Conservation (phyloP, 495 filamentous ascomycete genomes). For the Tuber melanosporum region DNA sequence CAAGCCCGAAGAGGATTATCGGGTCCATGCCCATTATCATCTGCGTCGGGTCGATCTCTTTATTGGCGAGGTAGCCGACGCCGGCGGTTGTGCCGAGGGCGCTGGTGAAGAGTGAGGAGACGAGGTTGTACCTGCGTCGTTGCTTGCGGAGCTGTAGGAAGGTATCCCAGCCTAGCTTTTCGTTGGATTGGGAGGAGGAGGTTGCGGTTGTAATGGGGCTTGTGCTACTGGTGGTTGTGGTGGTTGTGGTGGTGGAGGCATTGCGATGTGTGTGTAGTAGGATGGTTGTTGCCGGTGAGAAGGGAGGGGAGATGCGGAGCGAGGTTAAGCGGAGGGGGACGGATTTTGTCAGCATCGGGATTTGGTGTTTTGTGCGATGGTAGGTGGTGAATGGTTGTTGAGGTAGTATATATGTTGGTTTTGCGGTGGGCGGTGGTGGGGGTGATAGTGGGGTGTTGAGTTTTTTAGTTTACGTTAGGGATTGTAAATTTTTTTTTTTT, state of each 20-base stretch:
- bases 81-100: constrained; percentile 54
- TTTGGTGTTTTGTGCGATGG: not conserved
- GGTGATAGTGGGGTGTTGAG: not conserved
- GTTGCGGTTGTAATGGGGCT: constrained; percentile 41
- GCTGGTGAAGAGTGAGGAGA: constrained; percentile 61
- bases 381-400: not conserved
- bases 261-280: constrained; percentile 38
- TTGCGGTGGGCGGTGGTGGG: not conserved
- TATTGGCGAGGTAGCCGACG: constrained; percentile 56
- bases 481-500: not conserved
- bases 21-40: constrained; percentile 75
- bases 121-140: constrained; percentile 74
- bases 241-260: constrained; percentile 39
- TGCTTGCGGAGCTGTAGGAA: constrained; percentile 85
- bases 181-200: constrained; percentile 33
- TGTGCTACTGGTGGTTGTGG: constrained; percentile 37
- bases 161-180: constrained; percentile 75
- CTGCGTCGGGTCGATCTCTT: constrained; percentile 64
- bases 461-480: not conserved
- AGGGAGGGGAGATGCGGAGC: not conserved
- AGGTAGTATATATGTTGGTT: not conserved
- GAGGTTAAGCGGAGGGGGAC: not conserved
- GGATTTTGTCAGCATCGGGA: not conserved
- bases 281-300: constrained; percentile 17
- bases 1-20: constrained; percentile 70